These are phyloP conservation scores for Tilletia setariae DNA, from an alignment of 1,284 basidiomycete genomes.

Conservation along the genomic window DNA sequence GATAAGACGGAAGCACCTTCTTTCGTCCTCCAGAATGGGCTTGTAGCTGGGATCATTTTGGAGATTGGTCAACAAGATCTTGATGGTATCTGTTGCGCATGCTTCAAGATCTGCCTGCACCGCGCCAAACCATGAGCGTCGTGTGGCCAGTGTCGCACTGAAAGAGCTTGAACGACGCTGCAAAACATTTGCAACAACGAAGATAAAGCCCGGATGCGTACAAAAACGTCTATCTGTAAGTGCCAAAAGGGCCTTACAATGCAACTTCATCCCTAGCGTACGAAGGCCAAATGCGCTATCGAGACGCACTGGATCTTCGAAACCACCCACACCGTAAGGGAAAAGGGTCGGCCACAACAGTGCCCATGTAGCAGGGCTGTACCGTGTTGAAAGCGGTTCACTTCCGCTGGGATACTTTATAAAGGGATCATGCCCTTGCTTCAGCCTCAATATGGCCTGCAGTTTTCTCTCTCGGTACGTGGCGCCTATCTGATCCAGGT, in stretches of 20 bases:
- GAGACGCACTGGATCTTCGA: background rate
- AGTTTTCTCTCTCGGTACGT: background rate
- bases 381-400: background rate
- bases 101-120: background rate
- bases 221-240: background rate
- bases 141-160: background rate
- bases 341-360: background rate
- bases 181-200: background rate
- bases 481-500: background rate
- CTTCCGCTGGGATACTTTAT: background rate
- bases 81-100: background rate
- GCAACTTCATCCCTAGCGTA: background rate
- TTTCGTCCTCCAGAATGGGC: background rate
- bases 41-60: background rate
- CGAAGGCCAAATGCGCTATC: background rate
- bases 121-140: background rate
- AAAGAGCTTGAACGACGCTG: background rate
- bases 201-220: background rate
- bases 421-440: background rate
- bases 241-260: background rate
- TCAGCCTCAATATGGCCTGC: background rate
- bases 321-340: background rate
- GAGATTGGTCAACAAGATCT: background rate
- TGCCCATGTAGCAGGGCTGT: background rate
- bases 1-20: background rate